Evolutionary conservation across 129 eudicot genomes (phyloP).

Genomic region (Apium graveolens): DNA sequence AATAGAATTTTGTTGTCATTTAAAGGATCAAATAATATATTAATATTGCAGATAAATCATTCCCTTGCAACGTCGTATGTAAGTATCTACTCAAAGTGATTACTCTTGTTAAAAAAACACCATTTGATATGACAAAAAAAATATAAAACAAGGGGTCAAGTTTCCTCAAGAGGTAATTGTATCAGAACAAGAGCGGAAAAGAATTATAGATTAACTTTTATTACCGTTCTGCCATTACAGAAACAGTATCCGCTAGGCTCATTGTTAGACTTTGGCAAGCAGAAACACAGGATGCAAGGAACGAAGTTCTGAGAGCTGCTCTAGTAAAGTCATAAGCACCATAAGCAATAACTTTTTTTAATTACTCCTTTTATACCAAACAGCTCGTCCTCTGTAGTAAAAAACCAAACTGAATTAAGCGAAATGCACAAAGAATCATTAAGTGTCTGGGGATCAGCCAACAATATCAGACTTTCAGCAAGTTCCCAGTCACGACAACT

Average conservation of each 20-base stretch:
- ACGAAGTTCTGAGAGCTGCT: slow-evolving; percentile 92
- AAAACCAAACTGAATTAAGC: slow-evolving; percentile 83
- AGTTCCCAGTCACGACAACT: slow-evolving; percentile 88
- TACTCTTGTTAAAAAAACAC: too few species aligned
- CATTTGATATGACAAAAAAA: not conserved
- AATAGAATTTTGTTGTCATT: too few species aligned
- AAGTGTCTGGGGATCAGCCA: slow-evolving; percentile 84
- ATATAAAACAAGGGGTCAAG: not conserved
- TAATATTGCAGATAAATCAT: not conserved
- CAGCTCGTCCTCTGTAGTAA: slow-evolving; percentile 60
- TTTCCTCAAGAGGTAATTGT: not conserved
- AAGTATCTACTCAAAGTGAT: not conserved
- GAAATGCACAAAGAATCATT: slow-evolving; percentile 94
- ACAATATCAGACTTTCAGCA: slow-evolving; percentile 59
- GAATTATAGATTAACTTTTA: too few species aligned
- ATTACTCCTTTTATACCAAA: slow-evolving; percentile 66
- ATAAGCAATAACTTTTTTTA: slow-evolving; percentile 59
- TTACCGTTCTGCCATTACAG: slow-evolving; percentile 91
- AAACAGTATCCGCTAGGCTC: slow-evolving; percentile 84
- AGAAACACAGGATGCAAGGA: slow-evolving; percentile 94
- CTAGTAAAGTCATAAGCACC: slow-evolving; percentile 93
- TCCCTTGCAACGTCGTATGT: too few species aligned
- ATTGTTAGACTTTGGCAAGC: slow-evolving; percentile 91
- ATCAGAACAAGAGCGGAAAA: not conserved
- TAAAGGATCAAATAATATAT: not conserved